Evolutionary conservation across 1,284 basidiomycete species (phyloP).

Genomic region (Erythrobasidium hasegawianum): DNA sequence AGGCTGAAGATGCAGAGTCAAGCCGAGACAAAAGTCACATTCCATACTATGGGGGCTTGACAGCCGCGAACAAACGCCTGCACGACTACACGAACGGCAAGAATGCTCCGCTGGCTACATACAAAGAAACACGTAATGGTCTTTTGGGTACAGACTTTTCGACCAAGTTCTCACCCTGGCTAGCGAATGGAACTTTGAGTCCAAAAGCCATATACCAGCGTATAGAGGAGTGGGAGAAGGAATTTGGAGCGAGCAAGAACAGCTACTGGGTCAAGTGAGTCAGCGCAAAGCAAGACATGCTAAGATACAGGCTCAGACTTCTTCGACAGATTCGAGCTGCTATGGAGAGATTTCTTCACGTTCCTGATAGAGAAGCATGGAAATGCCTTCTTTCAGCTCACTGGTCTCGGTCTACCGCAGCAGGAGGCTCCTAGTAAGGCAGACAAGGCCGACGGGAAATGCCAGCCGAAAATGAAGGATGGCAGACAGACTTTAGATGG

Average conservation of each 20-base stretch:
- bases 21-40: slow-evolving; percentile 48
- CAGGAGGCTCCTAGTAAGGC: slow-evolving; percentile 17
- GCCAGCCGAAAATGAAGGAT: slow-evolving; percentile 3
- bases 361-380: slow-evolving; percentile 45
- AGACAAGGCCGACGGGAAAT: neutral
- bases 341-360: slow-evolving; percentile 59
- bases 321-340: slow-evolving; percentile 52
- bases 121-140: slow-evolving; percentile 58
- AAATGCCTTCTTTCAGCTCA: slow-evolving; percentile 27
- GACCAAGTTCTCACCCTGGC: slow-evolving; percentile 57
- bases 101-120: slow-evolving; percentile 49
- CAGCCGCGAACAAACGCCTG: slow-evolving; percentile 50
- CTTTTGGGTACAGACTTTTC: slow-evolving; percentile 56
- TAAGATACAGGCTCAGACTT: neutral
- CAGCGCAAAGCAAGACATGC: neutral
- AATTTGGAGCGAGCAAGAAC: slow-evolving; percentile 50
- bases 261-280: slow-evolving; percentile 51
- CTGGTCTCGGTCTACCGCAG: slow-evolving; percentile 14
- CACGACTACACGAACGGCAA: slow-evolving; percentile 50
- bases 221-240: slow-evolving; percentile 49
- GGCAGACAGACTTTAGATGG: slow-evolving; percentile 17
- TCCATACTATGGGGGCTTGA: slow-evolving; percentile 53
- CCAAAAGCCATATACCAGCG: slow-evolving; percentile 52
- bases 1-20: slow-evolving; percentile 18
- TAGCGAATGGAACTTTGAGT: slow-evolving; percentile 55